phyloP scores from a whole-genome alignment of 495 filamentous ascomycete species.

The Pseudevernia furfuracea region DNA sequence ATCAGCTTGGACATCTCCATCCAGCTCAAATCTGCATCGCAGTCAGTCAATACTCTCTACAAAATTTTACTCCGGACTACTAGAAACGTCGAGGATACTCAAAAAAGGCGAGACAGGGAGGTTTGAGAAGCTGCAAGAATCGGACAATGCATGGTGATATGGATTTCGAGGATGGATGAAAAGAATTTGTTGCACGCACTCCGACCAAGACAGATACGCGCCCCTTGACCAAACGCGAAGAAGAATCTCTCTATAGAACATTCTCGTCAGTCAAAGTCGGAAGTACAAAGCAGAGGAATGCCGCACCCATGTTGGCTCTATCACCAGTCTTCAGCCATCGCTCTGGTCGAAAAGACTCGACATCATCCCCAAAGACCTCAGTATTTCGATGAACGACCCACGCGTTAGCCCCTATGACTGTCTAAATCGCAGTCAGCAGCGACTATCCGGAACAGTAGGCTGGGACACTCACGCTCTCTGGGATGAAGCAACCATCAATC shows the following conservation, averaged over 20 bases:
- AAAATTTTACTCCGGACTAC: neutral
- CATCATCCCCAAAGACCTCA: slow-evolving; percentile 53
- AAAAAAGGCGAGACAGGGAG: neutral
- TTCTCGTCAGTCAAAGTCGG: slow-evolving; percentile 31
- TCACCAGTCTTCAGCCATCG: slow-evolving; percentile 43
- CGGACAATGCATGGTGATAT: neutral
- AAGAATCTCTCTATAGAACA: slow-evolving; percentile 28
- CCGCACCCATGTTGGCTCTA: slow-evolving; percentile 6
- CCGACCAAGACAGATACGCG: slow-evolving; percentile 29
- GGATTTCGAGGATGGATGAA: neutral
- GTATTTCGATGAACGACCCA: slow-evolving; percentile 53
- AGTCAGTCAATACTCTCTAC: neutral
- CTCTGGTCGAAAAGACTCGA: slow-evolving; percentile 50
- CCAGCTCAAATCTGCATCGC: slow-evolving; percentile 23
- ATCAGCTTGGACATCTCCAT: slow-evolving; percentile 32
- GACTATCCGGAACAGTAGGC: neutral
- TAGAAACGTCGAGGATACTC: neutral
- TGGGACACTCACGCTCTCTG: slow-evolving; percentile 34
- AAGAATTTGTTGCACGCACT: slow-evolving; percentile 17
- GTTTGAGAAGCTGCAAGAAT: neutral
- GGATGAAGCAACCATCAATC: slow-evolving; percentile 38
- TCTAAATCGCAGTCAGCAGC: slow-evolving; percentile 21
- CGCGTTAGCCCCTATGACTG: slow-evolving; percentile 53
- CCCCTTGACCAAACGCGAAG: slow-evolving; percentile 31
- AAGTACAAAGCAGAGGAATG: neutral